phyloP scores from a whole-genome alignment of 371 early-diverging fungal species.

The Mucor ambiguus region DNA sequence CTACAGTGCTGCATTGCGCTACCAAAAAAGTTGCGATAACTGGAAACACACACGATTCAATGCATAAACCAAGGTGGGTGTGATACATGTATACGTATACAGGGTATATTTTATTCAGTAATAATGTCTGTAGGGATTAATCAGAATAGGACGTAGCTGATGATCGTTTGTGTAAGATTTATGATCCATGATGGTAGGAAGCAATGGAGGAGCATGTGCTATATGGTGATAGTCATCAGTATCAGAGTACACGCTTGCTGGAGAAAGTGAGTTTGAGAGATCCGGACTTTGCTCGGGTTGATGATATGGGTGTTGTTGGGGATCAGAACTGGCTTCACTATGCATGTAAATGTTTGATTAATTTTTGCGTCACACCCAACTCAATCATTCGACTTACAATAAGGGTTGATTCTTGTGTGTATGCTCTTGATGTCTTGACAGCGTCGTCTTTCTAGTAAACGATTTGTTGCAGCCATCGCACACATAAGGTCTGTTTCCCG shows the following conservation, averaged over 20 bases:
- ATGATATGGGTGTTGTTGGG: background rate
- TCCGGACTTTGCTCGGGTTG: background rate
- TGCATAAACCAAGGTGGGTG: background rate
- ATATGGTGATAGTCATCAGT: background rate
- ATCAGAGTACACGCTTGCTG: background rate
- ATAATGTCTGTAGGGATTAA: background rate
- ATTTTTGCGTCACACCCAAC: background rate
- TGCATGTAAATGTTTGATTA: background rate
- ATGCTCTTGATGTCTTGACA: conserved; percentile 59
- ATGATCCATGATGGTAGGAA: background rate
- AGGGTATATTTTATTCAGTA: background rate
- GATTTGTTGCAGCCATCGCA: conserved; percentile 50
- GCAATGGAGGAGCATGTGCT: background rate
- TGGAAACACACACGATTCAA: background rate
- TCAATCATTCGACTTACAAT: background rate
- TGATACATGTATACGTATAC: background rate
- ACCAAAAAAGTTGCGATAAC: background rate
- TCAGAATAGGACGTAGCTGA: background rate
- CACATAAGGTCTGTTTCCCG: conserved; percentile 38
- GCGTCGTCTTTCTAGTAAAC: conserved; percentile 65
- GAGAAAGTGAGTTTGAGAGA: background rate
- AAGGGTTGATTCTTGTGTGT: background rate
- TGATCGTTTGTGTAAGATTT: background rate
- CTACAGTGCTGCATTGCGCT: background rate
- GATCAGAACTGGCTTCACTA: background rate